A percentile compares a stretch with the other conserved stretches of the same genome.
Conservation (phyloP, 495 filamentous ascomycete genomes). For the Durotheca rogersii region DNA sequence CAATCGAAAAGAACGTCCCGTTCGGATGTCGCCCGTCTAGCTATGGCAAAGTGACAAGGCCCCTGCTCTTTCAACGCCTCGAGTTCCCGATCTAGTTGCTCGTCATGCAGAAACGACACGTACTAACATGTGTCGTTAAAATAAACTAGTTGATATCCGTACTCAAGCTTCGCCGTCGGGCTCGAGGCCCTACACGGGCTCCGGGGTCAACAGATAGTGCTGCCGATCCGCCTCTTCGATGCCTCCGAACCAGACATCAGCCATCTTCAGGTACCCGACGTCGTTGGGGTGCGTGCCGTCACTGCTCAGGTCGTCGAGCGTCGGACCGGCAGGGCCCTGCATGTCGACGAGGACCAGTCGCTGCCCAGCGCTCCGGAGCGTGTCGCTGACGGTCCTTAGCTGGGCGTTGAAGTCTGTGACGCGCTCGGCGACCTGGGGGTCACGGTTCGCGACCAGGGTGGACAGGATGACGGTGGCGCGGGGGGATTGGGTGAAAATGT, state of each 20-base stretch:
- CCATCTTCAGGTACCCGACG: constrained; percentile 55
- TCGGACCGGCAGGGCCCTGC: constrained; percentile 38
- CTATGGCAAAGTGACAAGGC: no score
- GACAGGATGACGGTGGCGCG: constrained; percentile 26
- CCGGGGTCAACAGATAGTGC: constrained; percentile 3
- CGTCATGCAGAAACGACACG: no score
- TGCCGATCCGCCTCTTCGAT: constrained; percentile 32
- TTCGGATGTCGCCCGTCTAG: no score
- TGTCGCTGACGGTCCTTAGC: constrained; percentile 14
- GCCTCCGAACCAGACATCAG: constrained; percentile 51
- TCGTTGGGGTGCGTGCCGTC: constrained; percentile 55
- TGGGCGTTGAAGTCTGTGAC: constrained; percentile 31
- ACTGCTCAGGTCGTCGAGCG: constrained; percentile 34
- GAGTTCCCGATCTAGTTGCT: no score
- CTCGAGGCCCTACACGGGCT: constrained; percentile 9
- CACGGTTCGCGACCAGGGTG: constrained; percentile 26
- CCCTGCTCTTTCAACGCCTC: no score
- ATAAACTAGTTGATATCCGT: neutral
- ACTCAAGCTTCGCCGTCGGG: constrained; percentile 12
- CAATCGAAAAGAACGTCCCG: no score
- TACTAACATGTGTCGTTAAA: no score
- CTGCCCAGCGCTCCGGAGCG: constrained; percentile 10
- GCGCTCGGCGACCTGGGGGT: constrained; percentile 22
- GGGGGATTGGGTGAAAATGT: constrained; percentile 16
- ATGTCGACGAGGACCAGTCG: constrained; percentile 54